Base-by-base conservation (phyloP, 495 filamentous ascomycete species). In the Tetracladium setigerum region DNA sequence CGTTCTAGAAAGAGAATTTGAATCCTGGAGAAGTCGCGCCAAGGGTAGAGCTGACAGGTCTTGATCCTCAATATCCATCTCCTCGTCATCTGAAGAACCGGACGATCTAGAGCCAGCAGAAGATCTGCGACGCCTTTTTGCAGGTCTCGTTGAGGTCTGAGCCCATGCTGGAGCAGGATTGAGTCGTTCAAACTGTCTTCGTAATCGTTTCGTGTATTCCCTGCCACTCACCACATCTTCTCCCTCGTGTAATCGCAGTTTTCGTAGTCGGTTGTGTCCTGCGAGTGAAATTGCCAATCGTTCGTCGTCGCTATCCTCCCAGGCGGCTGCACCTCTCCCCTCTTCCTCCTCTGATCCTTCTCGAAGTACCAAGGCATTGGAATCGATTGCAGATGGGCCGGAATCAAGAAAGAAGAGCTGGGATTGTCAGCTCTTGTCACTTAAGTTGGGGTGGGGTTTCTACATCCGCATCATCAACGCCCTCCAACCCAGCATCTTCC, bases 281-380 rank as follows among this genome's bases (percentile, higher is more conserved):
- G 84, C 84, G 11, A 98, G 75, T 3, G 90, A 95, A 38, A 98
- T 71, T 15, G 78, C 77, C 41, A 95, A 68, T 33, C 83, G 78
- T 59, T 98, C 92, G 56, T 98, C 92, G 55, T 97, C 92, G 64
- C 89, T 95, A 66, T 98, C 92, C 53, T 88, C 79, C 92, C 92
- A 98, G 12, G 86, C 83, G 10, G 86, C 67, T 46, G 48, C 46
- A 32, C 73, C 64, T 17, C 58, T 62, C 1, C 62, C 56, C 1
- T 63, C 63, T 18, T 62, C 59, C 2, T 61, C 58, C 16, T 64
- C 56, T 54, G 8, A 55, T 64, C 5, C 55, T 62, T 38, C 60
- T 56, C 3, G 59, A 54, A 6, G 61, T 56, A 38, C 62, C 53
- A 37, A 61, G 56, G 10, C 72, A 60, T 51, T 79, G 71, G 31